Percentiles rank a stretch among this genome's conserved stretches.
Conservation (phyloP, 148 eudicot genomes). For the Fagopyrum tataricum region DNA sequence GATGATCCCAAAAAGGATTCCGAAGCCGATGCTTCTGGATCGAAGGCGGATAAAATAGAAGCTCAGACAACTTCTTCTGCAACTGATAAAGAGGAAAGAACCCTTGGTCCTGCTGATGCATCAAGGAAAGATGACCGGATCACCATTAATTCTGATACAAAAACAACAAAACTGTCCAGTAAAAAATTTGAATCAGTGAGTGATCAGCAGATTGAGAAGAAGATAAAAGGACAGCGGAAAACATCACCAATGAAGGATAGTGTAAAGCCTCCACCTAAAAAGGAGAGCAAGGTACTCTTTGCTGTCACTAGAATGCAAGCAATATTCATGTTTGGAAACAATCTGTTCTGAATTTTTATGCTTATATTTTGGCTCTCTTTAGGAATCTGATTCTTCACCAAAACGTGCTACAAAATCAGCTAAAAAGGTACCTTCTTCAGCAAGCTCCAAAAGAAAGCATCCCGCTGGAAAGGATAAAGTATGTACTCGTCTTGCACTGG, state of each 20-base stretch:
- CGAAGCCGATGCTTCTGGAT: constrained; percentile 33
- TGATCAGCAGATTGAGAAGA: constrained; percentile 25
- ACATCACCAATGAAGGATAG: constrained; percentile 18
- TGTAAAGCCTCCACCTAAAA: constrained; percentile 20
- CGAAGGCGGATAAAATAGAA: constrained; percentile 23
- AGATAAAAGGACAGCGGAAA: constrained; percentile 26
- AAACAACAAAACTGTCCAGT: constrained; percentile 22
- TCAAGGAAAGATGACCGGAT: constrained; percentile 31
- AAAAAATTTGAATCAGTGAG: constrained; percentile 31
- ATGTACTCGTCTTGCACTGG: constrained; percentile 5
- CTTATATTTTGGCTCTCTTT: not conserved
- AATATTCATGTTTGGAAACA: not conserved
- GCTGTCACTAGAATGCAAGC: not conserved
- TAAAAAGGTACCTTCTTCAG: constrained; percentile 42
- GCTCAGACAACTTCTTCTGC: constrained; percentile 31
- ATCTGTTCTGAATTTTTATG: constrained; percentile 6
- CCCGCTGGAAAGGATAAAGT: constrained; percentile 41
- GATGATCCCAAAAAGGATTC: constrained; percentile 27
- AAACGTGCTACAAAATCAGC: constrained; percentile 34
- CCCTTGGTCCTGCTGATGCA: constrained; percentile 21
- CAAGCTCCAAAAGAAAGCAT: constrained; percentile 61
- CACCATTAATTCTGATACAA: constrained; percentile 33
- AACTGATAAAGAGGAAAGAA: constrained; percentile 27
- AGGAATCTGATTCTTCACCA: constrained; percentile 45
- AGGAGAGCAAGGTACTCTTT: constrained; percentile 36